Evolutionary conservation across 148 eudicot genomes (phyloP).

Genomic region (Mesembryanthemum crystallinum): DNA sequence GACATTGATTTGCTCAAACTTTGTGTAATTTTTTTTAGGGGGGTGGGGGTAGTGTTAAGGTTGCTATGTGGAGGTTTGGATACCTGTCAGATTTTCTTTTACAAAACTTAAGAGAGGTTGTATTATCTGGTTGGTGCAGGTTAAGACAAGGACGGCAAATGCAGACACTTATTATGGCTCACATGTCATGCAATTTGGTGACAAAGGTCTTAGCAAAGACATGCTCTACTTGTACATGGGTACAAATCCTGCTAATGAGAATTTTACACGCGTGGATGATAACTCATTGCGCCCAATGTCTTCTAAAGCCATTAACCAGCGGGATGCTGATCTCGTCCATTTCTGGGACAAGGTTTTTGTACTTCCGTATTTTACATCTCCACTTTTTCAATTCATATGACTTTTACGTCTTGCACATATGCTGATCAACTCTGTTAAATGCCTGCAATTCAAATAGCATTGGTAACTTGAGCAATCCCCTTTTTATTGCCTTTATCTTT

Average conservation of each 20-base stretch:
- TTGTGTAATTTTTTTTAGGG: neutral
- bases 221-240: slow-evolving; percentile 67
- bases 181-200: slow-evolving; percentile 96
- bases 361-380: neutral
- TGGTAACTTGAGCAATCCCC: neutral
- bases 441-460: neutral
- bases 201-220: slow-evolving; percentile 55
- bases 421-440: neutral
- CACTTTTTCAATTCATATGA: neutral
- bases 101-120: neutral
- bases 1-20: too few relatives aligned
- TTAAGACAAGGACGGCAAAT: slow-evolving; percentile 67
- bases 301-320: slow-evolving; percentile 80
- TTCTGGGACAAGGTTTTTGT: slow-evolving; percentile 89
- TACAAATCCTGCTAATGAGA: slow-evolving; percentile 89
- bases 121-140: slow-evolving; percentile 39
- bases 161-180: slow-evolving; percentile 71
- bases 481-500: neutral
- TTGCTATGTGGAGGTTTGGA: neutral
- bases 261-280: slow-evolving; percentile 48
- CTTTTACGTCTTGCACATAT: neutral
- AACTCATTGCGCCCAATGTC: slow-evolving; percentile 48
- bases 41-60: neutral
- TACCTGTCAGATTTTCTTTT: neutral
- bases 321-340: slow-evolving; percentile 96